Evolutionary conservation across 306 rosid species (phyloP), one percentile per base, ranked within the genome.

Genomic region (Carpinus viminea): DNA sequence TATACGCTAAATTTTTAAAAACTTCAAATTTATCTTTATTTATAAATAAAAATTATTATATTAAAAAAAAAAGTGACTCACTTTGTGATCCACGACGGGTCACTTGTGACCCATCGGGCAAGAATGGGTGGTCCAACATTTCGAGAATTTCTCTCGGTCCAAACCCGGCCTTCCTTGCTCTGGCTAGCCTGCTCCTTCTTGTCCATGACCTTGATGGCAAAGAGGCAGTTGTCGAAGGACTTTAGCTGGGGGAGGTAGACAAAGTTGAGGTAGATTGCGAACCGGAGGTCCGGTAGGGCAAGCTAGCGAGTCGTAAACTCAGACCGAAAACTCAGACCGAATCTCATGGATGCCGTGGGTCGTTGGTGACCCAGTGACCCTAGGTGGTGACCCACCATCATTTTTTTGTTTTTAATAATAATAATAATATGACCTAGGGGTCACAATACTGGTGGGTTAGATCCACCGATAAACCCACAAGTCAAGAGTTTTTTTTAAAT

Each of bases 181-280:
- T 95, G 70, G 65, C 92, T 87, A 12, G 75, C 86, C 3, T 90
- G 78, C 52, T 90, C 95, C 76, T 89, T 90, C 93, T 92, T 92
- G 64, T 92, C 95, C 95, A 90, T 92, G 61, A 92, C 95, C 76
- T 92, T 92, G 28, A 95, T 95, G 6, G 97, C 95, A 46, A 90
- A 87, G 66, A 83, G 81, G 52, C 85, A 26, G 0, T 82, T 81
- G 0, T 81, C 84, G 26, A n/a, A 78, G 76, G 75, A 50, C 83
- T 85, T 92, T 5, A 92, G 82, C 28, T 89, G 92, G 0, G 92
- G 84, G 0, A 92, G 85, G 80, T 87, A 90, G 8, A 92, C 97
- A 54, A 92, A 78, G 59, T 95, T 95, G 2, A 92, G 90, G 1
- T 91, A 91, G 18, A 68, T 83, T 34, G 57, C 60, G 86, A 92